phyloP scores from a whole-genome alignment of 2,329 filamentous ascomycete species.

The Shiraia sp. region DNA sequence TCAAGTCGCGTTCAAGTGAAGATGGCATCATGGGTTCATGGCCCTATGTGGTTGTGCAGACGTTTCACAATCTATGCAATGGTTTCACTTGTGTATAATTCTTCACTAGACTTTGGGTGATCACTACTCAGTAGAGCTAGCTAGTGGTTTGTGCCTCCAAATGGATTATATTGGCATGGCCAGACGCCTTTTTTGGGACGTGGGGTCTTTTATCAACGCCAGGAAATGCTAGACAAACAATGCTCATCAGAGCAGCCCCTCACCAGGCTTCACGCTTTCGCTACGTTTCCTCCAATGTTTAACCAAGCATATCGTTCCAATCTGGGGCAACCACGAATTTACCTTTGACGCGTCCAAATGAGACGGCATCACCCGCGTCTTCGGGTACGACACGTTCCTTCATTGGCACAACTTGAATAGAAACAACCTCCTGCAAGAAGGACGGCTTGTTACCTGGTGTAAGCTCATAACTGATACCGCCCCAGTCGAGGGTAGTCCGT shows the following conservation, averaged over 20 bases:
- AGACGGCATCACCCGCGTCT: slow-evolving; percentile 53
- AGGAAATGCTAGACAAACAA: neutral
- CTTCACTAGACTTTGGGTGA: too few species aligned
- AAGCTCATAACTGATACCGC: slow-evolving; percentile 62
- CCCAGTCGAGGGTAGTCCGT: slow-evolving; percentile 65
- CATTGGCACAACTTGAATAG: slow-evolving; percentile 31
- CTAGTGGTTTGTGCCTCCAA: too few species aligned
- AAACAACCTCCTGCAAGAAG: slow-evolving; percentile 64
- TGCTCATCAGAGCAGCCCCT: neutral
- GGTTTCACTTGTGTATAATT: too few species aligned
- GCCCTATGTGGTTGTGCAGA: too few species aligned
- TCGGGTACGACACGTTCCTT: slow-evolving; percentile 41
- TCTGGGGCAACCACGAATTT: slow-evolving; percentile 68
- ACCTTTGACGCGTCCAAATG: slow-evolving; percentile 65
- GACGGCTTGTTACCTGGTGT: slow-evolving; percentile 59
- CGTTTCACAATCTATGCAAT: too few species aligned
- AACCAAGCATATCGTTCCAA: slow-evolving; percentile 57
- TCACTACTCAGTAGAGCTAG: too few species aligned
- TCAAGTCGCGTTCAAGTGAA: too few species aligned
- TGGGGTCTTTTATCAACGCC: too few species aligned
- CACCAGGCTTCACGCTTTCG: neutral
- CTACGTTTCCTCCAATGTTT: neutral
- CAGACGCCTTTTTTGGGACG: too few species aligned
- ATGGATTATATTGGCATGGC: too few species aligned
- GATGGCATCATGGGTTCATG: too few species aligned